These are phyloP conservation scores for Talaromyces proteolyticus DNA, from an alignment of 495 filamentous ascomycete genomes.

Conservation along the genomic window DNA sequence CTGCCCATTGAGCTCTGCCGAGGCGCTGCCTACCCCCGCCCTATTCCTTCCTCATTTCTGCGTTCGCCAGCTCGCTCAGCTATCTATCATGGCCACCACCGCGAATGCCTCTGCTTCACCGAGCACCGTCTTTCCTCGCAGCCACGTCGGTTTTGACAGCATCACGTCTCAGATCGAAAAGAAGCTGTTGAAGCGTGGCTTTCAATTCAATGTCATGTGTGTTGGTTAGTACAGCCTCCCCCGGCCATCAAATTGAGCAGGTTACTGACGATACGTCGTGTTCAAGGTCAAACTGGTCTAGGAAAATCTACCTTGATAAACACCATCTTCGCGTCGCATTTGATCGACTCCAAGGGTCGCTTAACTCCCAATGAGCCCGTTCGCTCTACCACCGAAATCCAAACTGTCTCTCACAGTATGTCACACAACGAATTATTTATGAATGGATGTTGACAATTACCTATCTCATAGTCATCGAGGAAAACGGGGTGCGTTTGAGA, in stretches of 20 bases:
- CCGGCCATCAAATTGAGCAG: neutral
- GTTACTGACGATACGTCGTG: constrained; percentile 1
- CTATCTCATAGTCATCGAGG: constrained; percentile 76
- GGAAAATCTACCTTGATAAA: constrained; percentile 99
- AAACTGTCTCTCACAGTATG: constrained; percentile 86
- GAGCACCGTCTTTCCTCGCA: constrained; percentile 76
- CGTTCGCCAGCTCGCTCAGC: no score
- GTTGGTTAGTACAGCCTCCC: constrained; percentile 66
- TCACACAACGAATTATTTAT: constrained; percentile 1
- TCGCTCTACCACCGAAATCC: constrained; percentile 95
- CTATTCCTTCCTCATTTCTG: neutral
- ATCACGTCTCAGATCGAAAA: constrained; percentile 97
- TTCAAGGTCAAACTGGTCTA: constrained; percentile 89
- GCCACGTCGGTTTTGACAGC: constrained; percentile 99
- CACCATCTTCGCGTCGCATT: constrained; percentile 99
- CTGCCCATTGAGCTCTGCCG: no score
- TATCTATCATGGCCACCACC: constrained; percentile 48
- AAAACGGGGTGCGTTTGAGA: constrained; percentile 78
- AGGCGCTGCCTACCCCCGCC: no score
- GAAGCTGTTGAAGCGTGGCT: constrained; percentile 98
- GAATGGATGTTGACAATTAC: neutral
- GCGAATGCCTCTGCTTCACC: constrained; percentile 40
- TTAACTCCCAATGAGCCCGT: constrained; percentile 86
- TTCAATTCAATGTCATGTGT: constrained; percentile 99
- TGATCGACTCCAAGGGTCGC: constrained; percentile 97